Evolutionary conservation across 805 yeast species (phyloP).

Genomic region (Ogataea kodamae): DNA sequence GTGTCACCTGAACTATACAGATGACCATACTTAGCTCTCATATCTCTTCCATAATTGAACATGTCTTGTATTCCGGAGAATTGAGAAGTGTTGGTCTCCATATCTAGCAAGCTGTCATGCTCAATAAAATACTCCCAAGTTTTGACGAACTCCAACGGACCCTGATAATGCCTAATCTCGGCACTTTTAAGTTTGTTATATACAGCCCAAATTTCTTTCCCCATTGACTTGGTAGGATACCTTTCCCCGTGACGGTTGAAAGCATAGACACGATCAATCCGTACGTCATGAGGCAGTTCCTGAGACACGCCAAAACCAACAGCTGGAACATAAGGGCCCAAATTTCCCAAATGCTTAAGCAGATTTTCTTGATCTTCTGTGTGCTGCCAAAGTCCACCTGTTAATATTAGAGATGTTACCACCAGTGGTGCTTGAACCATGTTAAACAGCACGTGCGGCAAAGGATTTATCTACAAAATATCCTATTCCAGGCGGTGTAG

Average conservation of each 20-base stretch:
- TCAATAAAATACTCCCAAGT: conserved; percentile 49
- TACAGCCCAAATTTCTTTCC: conserved; percentile 22
- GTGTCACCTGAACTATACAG: conserved; percentile 37
- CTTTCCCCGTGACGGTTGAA: conserved; percentile 80
- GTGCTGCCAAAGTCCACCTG: conserved; percentile 24
- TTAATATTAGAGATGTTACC: background rate
- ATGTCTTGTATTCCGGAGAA: conserved; percentile 53
- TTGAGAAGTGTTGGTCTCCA: conserved; percentile 48
- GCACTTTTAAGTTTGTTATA: conserved; percentile 36
- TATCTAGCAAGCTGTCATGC: conserved; percentile 32
- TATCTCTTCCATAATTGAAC: conserved; percentile 44
- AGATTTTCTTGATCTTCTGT: conserved; percentile 44
- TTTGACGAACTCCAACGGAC: conserved; percentile 52
- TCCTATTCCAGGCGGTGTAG: conserved; percentile 9
- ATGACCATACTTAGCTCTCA: conserved; percentile 47
- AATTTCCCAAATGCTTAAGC: conserved; percentile 45
- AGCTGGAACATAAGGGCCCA: conserved; percentile 51
- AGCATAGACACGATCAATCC: conserved; percentile 63
- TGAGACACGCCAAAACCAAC: conserved; percentile 52
- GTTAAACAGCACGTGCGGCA: background rate
- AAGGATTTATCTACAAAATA: conserved; percentile 6
- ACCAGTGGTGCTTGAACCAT: conserved; percentile 1
- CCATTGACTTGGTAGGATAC: conserved; percentile 51
- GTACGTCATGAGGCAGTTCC: conserved; percentile 47
- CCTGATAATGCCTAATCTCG: conserved; percentile 36